A percentile compares a stretch with the other conserved stretches of the same genome.
Conservation (phyloP, 2,329 filamentous ascomycete species). For the Paecilomyces variotii region DNA sequence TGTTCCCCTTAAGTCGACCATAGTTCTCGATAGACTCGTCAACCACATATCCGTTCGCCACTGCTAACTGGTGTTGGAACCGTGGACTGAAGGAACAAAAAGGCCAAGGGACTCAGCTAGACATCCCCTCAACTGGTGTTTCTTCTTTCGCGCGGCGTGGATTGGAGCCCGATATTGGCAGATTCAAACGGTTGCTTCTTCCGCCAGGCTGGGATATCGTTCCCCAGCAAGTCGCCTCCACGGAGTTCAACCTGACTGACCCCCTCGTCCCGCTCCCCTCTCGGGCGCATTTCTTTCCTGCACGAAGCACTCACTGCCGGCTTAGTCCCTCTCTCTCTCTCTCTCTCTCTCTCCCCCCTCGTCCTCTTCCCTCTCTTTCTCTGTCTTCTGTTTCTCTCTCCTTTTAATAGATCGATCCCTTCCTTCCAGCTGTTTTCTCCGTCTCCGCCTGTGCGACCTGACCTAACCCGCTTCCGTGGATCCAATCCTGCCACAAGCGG, state of each 20-base stretch:
- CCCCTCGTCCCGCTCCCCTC: background rate
- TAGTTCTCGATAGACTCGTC: background rate
- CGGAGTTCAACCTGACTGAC: background rate
- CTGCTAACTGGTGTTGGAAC: background rate
- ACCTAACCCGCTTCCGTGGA: background rate
- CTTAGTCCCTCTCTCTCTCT: background rate
- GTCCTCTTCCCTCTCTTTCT: background rate
- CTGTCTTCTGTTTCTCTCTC: background rate
- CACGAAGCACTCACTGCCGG: background rate
- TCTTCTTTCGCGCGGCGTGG: background rate
- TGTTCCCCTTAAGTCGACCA: background rate
- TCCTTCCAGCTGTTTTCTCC: background rate
- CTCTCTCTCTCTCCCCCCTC: background rate
- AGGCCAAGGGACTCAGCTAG: background rate
- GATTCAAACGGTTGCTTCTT: slow-evolving; percentile 1
- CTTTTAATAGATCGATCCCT: background rate
- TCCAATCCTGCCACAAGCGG: background rate
- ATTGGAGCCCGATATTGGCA: background rate
- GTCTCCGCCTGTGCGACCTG: background rate
- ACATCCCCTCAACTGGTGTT: background rate
- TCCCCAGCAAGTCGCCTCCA: background rate
- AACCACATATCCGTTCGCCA: background rate
- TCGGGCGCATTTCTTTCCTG: background rate
- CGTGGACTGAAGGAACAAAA: background rate
- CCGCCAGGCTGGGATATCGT: slow-evolving; percentile 1